Conservation (phyloP, 2,329 filamentous ascomycete species). For the Xylariales sp. region DNA sequence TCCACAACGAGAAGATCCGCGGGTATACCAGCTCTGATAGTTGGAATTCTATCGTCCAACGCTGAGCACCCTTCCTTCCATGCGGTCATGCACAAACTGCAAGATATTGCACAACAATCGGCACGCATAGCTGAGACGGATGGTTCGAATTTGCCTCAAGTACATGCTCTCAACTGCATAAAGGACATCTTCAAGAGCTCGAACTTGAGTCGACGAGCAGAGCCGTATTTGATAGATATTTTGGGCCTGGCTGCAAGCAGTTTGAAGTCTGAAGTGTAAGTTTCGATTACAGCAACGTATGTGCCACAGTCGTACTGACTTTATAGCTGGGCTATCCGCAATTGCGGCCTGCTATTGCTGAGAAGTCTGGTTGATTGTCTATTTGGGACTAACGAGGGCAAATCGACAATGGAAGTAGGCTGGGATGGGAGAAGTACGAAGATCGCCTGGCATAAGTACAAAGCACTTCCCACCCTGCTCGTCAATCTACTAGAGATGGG, state of each 20-base stretch:
- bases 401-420: conserved; percentile 52
- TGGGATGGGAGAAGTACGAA: conserved; percentile 61
- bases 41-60: conserved; percentile 71
- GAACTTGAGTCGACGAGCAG: conserved; percentile 65
- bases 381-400: conserved; percentile 72
- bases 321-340: conserved; percentile 81
- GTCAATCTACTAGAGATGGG: conserved; percentile 55
- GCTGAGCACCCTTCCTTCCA: conserved; percentile 56
- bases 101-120: conserved; percentile 51
- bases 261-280: conserved; percentile 71
- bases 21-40: conserved; percentile 82
- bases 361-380: conserved; percentile 77
- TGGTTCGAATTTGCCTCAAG: conserved; percentile 72
- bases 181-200: conserved; percentile 89
- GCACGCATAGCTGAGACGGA: conserved; percentile 53
- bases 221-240: conserved; percentile 67
- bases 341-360: conserved; percentile 86
- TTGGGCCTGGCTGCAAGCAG: conserved; percentile 76
- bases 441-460: conserved; percentile 67
- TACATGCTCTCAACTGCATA: conserved; percentile 90
- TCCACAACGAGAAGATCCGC: conserved; percentile 88
- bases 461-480: conserved; percentile 59
- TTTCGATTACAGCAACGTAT: conserved; percentile 13
- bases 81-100: conserved; percentile 58
- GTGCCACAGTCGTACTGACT: too few relatives aligned